Evolutionary conservation across 768 basidiomycete genomes (phyloP).

Genomic region (Crassisporium funariophilum): DNA sequence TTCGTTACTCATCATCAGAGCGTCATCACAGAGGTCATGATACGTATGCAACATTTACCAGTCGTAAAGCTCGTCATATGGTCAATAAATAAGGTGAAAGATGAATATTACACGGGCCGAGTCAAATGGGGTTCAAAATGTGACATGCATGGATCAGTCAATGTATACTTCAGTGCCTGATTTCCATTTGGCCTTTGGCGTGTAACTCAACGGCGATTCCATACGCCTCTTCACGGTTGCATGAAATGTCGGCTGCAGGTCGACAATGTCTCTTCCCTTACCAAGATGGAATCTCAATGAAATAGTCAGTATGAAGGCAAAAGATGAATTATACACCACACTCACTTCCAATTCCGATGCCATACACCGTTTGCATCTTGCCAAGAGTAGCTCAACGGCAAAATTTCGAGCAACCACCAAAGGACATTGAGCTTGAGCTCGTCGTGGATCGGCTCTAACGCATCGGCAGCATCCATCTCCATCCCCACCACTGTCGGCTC

Average conservation of each 20-base stretch:
- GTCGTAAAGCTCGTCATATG: no score
- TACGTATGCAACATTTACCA: no score
- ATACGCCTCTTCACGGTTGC: slow-evolving; percentile 63
- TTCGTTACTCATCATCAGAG: no score
- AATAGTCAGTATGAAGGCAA: slow-evolving; percentile 1
- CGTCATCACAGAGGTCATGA: no score
- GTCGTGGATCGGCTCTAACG: slow-evolving; percentile 58
- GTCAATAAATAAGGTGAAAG: no score
- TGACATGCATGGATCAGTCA: slow-evolving; percentile 20
- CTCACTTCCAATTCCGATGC: slow-evolving; percentile 59
- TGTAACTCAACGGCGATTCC: slow-evolving; percentile 51
- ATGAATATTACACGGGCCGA: no score
- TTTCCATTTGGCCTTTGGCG: slow-evolving; percentile 56
- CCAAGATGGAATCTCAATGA: slow-evolving; percentile 54
- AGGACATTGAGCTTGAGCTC: slow-evolving; percentile 39
- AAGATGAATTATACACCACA: slow-evolving; percentile 8
- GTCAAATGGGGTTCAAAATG: neutral
- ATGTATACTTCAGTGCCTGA: slow-evolving; percentile 50
- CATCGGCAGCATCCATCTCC: slow-evolving; percentile 36
- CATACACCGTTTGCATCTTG: slow-evolving; percentile 59
- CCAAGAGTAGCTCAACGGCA: slow-evolving; percentile 55
- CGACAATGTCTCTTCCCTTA: slow-evolving; percentile 52
- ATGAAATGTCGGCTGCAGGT: slow-evolving; percentile 58
- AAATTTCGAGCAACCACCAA: slow-evolving; percentile 78
- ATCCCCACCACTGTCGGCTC: slow-evolving; percentile 14